phyloP scores from a whole-genome alignment of 768 basidiomycete species.

The Hemileccinum impolitum region DNA sequence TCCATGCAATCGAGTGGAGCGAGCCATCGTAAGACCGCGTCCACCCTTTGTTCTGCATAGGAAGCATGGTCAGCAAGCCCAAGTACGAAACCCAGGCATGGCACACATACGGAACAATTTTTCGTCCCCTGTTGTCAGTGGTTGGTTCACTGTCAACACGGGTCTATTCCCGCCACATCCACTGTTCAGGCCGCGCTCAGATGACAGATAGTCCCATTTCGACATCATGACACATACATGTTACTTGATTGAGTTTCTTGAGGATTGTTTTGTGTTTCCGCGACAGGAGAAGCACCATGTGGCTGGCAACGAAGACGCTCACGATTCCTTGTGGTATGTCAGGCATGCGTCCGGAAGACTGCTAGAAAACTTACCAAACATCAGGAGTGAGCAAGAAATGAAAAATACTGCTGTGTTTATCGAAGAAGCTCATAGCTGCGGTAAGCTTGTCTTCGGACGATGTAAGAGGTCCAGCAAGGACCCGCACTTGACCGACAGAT shows the following conservation, averaged over 20 bases:
- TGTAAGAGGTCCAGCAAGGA: neutral
- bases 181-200: no score
- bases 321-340: neutral
- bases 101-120: neutral
- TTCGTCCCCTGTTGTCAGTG: neutral
- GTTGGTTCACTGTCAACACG: neutral
- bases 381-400: neutral
- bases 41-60: neutral
- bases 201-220: neutral
- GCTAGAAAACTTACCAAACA: neutral
- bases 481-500: neutral
- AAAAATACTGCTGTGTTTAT: neutral
- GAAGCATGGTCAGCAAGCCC: neutral
- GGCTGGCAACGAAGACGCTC: no score
- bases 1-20: neutral
- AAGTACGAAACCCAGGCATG: neutral
- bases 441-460: neutral
- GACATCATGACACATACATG: neutral
- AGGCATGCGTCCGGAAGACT: neutral
- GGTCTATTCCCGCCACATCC: neutral
- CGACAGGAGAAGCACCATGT: no score
- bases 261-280: neutral
- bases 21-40: slow-evolving; percentile 2
- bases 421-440: neutral
- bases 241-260: no score